Evolutionary conservation across 495 filamentous ascomycete species (phyloP), one percentile per base, ranked within the genome.

Genomic region (Antarctomyces pellizariae): DNA sequence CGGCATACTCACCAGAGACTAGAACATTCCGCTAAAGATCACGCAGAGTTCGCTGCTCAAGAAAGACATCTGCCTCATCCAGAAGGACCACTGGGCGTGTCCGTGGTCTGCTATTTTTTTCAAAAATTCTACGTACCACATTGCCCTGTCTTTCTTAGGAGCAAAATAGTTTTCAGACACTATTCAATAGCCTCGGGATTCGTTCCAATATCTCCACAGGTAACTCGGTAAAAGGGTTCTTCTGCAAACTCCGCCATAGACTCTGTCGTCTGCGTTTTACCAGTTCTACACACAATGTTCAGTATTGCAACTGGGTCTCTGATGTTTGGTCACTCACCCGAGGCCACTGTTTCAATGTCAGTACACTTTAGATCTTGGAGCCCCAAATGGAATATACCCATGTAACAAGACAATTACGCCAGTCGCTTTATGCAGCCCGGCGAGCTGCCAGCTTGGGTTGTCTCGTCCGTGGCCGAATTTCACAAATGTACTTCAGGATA

Each of bases 221-320:
- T 59, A 2, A 69, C 51, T 0, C 43, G 30, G 30, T 57, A 62
- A 0, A 69, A 45, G 2, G 64, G 59, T 16, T 47, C 52, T 16
- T 53, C 26, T 3, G 51, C 48, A n/a, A 52, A 31, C 33, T 64
- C 57, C 0, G 64, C 59, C 2, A 65, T 49, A 17, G 42, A 43
- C 24, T 52, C 50, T 1, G 59, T 59, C 0, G 62, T 67, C 0
- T 57, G 33, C 1, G 63, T 65, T 31, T 69, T 66, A 0, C 61
- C 60, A 3, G 50, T 50, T 0, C 59, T 59, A 1, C 60, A 57
- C 1, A 40, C 43, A 2, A 60, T 62, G 24, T 61, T 57, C 0
- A 68, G 45, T 1, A 60, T n/a, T n/a, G n/a, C n/a, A n/a, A n/a
- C n/a, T n/a, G n/a, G n/a, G n/a, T n/a, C n/a, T n/a, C n/a, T n/a